Percentiles rank a stretch among this genome's conserved stretches.
Evolutionary conservation across 2,329 filamentous ascomycete species (phyloP).

Genomic region (Ophiostoma ips): DNA sequence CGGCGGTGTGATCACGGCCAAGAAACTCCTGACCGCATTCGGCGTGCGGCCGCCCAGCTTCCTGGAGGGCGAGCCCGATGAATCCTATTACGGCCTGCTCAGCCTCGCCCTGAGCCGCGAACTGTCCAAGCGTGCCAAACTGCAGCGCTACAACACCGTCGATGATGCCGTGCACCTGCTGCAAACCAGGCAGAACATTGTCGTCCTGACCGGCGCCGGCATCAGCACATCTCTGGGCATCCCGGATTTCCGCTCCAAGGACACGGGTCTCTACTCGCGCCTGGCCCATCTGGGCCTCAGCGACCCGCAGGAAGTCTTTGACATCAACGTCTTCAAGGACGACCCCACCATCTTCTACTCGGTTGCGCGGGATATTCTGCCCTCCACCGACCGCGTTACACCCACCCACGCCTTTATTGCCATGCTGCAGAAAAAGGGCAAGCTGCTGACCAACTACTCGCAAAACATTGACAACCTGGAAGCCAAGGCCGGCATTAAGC

Average conservation of each 20-base stretch:
- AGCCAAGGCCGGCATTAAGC: conserved; percentile 65
- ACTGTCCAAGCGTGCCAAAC: conserved; percentile 66
- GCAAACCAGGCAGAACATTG: conserved; percentile 62
- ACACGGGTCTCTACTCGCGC: conserved; percentile 80
- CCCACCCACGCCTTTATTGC: conserved; percentile 92
- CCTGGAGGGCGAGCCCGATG: conserved; percentile 58
- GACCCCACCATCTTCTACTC: conserved; percentile 82
- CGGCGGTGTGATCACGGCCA: conserved; percentile 55
- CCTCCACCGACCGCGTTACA: conserved; percentile 64
- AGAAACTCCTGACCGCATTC: conserved; percentile 78
- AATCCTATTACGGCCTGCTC: conserved; percentile 61
- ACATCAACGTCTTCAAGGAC: conserved; percentile 72
- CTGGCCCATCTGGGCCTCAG: conserved; percentile 61
- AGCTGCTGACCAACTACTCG: conserved; percentile 91
- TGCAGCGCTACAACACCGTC: conserved; percentile 67
- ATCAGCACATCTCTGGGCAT: conserved; percentile 96
- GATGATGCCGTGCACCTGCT: conserved; percentile 77
- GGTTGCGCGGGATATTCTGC: conserved; percentile 80
- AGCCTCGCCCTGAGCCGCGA: conserved; percentile 68
- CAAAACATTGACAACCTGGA: conserved; percentile 99
- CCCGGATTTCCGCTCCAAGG: conserved; percentile 89
- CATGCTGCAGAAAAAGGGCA: conserved; percentile 72
- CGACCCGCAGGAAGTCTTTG: conserved; percentile 92
- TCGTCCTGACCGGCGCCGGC: conserved; percentile 88
- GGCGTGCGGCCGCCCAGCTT: conserved; percentile 60